Percentiles rank a stretch among this genome's conserved stretches.
phyloP scores from a whole-genome alignment of 1,284 basidiomycete genomes.

The Ceratobasidium sp. region DNA sequence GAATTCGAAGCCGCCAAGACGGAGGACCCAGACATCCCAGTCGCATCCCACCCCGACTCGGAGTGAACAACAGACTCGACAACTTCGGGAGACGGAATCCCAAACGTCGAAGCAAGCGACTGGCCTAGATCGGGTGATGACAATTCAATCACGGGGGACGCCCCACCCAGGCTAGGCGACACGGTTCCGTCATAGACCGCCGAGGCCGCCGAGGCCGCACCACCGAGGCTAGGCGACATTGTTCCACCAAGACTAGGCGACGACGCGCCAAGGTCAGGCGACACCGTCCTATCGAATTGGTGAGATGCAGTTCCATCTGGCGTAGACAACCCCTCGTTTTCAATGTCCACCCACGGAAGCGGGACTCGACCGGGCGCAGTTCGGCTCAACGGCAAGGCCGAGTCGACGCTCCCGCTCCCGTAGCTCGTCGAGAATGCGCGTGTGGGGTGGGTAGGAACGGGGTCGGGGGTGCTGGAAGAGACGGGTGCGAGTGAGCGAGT shows the following conservation, averaged over 20 bases:
- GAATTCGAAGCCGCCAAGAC: too few relatives aligned
- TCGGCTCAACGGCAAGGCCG: slow-evolving; percentile 3
- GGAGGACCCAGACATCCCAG: too few relatives aligned
- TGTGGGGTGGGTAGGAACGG: not conserved
- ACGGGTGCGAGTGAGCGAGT: too few relatives aligned
- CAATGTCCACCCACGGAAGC: slow-evolving; percentile 27
- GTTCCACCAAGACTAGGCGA: not conserved
- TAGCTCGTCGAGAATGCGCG: slow-evolving; percentile 1
- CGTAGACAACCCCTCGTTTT: not conserved
- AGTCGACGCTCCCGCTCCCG: slow-evolving; percentile 30
- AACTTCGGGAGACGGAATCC: not conserved
- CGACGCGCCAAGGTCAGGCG: too few relatives aligned
- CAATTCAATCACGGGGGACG: not conserved
- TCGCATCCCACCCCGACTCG: too few relatives aligned
- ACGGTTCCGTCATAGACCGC: not conserved
- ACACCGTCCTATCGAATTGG: too few relatives aligned
- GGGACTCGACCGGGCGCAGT: not conserved
- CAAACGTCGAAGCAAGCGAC: too few relatives aligned
- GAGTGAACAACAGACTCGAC: not conserved
- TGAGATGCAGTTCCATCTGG: too few relatives aligned
- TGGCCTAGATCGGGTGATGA: too few relatives aligned
- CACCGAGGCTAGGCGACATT: not conserved
- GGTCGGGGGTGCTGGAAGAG: too few relatives aligned
- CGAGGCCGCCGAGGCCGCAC: not conserved
- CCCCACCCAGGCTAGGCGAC: not conserved